These are phyloP conservation scores for Rhazya stricta DNA, from an alignment of 257 asterid species.

Conservation along the genomic window DNA sequence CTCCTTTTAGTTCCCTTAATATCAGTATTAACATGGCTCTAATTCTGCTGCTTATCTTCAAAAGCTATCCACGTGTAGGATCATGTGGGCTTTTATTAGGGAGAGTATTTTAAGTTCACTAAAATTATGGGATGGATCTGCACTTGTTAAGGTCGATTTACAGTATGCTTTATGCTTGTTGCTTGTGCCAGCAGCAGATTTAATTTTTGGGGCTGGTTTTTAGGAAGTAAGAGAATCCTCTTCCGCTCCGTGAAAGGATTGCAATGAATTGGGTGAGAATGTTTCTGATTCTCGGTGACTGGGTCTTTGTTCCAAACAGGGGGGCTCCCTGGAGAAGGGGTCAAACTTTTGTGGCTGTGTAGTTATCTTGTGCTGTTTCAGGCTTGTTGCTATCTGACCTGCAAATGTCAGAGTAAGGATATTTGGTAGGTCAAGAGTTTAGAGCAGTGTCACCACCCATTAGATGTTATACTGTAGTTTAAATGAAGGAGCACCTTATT, in stretches of 20 bases:
- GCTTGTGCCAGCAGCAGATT: not conserved
- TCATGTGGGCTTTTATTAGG: not conserved
- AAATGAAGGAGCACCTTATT: not conserved
- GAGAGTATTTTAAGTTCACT: not conserved
- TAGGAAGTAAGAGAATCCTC: not conserved
- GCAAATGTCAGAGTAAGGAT: not conserved
- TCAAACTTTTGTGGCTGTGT: not conserved
- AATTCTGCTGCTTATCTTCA: not conserved
- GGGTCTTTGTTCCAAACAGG: not conserved
- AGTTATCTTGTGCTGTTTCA: not conserved
- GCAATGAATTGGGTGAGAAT: not conserved
- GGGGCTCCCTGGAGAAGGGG: not conserved
- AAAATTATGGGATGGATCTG: not conserved
- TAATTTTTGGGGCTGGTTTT: not conserved
- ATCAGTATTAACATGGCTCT: not conserved
- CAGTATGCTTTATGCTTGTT: not conserved
- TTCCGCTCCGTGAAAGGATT: not conserved
- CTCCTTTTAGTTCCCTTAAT: not conserved
- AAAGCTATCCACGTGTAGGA: not conserved
- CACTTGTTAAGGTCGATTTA: not conserved
- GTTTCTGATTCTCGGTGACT: not conserved
- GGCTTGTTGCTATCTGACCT: not conserved
- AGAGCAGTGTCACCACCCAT: not conserved
- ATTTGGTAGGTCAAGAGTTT: not conserved
- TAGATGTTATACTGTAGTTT: not conserved